These are phyloP conservation scores for Ophiocordyceps camponoti-leonardi DNA, from an alignment of 2,329 filamentous ascomycete genomes.

Conservation along the genomic window DNA sequence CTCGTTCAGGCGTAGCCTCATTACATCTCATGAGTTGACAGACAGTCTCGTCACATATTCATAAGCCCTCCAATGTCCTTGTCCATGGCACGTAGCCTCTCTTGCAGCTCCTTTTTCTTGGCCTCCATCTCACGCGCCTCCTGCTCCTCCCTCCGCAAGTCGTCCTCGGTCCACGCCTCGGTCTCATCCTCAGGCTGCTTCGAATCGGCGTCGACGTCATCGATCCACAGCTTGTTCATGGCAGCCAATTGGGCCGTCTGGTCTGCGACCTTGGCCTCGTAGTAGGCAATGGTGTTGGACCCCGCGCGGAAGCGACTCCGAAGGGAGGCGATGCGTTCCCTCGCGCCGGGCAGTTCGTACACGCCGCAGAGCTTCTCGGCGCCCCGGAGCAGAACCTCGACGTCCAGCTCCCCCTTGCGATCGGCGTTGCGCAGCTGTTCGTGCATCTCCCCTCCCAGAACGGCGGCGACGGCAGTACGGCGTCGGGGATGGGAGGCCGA, in stretches of 20 bases:
- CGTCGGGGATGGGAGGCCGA: constrained; percentile 36
- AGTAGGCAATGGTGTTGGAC: constrained; percentile 56
- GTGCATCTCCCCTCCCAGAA: constrained; percentile 76
- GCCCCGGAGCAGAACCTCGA: constrained; percentile 68
- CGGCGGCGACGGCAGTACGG: constrained; percentile 76
- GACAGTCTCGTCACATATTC: constrained; percentile 25
- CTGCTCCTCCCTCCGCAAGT: constrained; percentile 51
- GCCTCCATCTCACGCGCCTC: constrained; percentile 39
- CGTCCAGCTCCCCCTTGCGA: constrained; percentile 55
- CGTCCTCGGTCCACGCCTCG: constrained; percentile 45
- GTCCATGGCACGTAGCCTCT: constrained; percentile 33
- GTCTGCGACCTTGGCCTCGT: constrained; percentile 63
- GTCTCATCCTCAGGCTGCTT: constrained; percentile 28
- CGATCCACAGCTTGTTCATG: constrained; percentile 49
- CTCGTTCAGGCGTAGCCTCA: neutral
- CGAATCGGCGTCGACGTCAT: constrained; percentile 33
- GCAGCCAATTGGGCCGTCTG: constrained; percentile 57
- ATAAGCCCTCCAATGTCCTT: constrained; percentile 37
- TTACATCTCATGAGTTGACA: neutral
- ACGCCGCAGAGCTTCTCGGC: constrained; percentile 83
- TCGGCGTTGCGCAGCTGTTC: constrained; percentile 47
- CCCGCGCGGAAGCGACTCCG: constrained; percentile 56
- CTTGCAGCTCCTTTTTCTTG: constrained; percentile 38
- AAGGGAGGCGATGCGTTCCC: constrained; percentile 57
- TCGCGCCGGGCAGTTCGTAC: constrained; percentile 66